Evolutionary conservation across 2,329 filamentous ascomycete species (phyloP).

Genomic region (Simplicillium sp.): DNA sequence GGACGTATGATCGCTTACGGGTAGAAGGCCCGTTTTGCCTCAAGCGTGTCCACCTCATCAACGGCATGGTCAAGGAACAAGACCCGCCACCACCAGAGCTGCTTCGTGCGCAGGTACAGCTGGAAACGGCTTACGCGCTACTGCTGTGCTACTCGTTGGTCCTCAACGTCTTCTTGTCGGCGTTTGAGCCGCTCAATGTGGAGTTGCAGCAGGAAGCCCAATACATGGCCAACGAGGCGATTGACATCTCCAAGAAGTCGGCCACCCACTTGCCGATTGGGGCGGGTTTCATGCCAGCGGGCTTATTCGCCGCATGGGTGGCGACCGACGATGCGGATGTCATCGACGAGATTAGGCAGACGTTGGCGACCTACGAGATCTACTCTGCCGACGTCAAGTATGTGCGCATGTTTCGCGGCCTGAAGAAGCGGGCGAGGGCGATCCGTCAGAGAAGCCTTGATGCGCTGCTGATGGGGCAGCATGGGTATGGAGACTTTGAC

Average conservation of each 20-base stretch:
- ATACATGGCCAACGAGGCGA: constrained; percentile 11
- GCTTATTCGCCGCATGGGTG: constrained; percentile 15
- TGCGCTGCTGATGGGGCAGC: no score
- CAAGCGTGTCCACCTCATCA: constrained; percentile 2
- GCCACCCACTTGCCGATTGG: constrained; percentile 15
- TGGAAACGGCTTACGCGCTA: constrained; percentile 9
- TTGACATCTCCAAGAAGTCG: constrained; percentile 12
- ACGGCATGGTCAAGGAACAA: constrained; percentile 2
- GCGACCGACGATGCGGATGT: constrained; percentile 16
- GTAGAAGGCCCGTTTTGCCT: constrained; percentile 5
- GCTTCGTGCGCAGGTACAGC: constrained; percentile 3
- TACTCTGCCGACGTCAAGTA: constrained; percentile 10
- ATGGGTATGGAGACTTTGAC: no score
- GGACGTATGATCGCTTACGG: constrained; percentile 2
- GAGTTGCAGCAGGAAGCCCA: constrained; percentile 9
- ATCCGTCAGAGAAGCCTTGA: no score
- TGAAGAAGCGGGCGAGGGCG: constrained; percentile 1
- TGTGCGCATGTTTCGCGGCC: constrained; percentile 1
- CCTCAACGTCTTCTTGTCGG: constrained; percentile 14
- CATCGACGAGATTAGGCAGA: constrained; percentile 2
- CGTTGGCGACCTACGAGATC: constrained; percentile 11
- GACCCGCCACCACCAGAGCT: background rate
- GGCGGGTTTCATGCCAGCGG: constrained; percentile 15
- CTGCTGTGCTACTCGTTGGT: constrained; percentile 12
- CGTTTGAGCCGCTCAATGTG: constrained; percentile 8